Evolutionary conservation across 176 grass and related monocot genomes (phyloP), one percentile per base, ranked within the genome.

Genomic region (Canna indica): DNA sequence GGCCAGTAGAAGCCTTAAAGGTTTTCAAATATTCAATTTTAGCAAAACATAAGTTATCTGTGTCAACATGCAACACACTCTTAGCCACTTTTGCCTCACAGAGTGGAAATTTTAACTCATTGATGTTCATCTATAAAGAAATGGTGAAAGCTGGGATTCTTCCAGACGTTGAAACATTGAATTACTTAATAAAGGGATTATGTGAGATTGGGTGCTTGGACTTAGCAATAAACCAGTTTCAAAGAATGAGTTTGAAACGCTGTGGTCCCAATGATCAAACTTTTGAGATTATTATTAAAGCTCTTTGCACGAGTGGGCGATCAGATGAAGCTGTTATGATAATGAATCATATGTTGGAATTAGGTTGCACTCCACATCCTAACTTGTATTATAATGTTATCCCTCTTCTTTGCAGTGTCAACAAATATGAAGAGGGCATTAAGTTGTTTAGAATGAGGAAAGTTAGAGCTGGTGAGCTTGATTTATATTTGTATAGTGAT

Each of bases 91-190:
- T 83, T 20, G 63, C 85, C 58, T 80, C 41, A 58, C 53, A 83
- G 79, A 36, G 80, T 74, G 79, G 58, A 72, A 67, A 83, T 9
- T 71, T 85, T 59, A 59, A 20, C 7, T 22, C 75, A 17, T 71
- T 62, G 35, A 74, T 85, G 73, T 70, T 53, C 41, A 70, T 36
- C 0, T 85, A 85, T 48, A 78, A 82, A 47, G 83, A 85, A 58
- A 85, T 90, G 64, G 66, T 90, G 14, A 90, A 90, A 72, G 65
- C 74, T 7, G 80, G 80, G 24, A 68, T 85, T 34, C 76, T 80
- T 83, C 87, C 83, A 80, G 73, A 85, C 50, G 76, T 85, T 67
- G 83, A 77, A n/a, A 80, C 80, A 28, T 54, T 90, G 69, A 90
- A 90, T 83, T 74, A 69, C 6, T 73, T 90, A 26, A 90, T 85